These are phyloP conservation scores for Candida vaughaniae DNA, from an alignment of 805 yeast genomes.

Conservation along the genomic window DNA sequence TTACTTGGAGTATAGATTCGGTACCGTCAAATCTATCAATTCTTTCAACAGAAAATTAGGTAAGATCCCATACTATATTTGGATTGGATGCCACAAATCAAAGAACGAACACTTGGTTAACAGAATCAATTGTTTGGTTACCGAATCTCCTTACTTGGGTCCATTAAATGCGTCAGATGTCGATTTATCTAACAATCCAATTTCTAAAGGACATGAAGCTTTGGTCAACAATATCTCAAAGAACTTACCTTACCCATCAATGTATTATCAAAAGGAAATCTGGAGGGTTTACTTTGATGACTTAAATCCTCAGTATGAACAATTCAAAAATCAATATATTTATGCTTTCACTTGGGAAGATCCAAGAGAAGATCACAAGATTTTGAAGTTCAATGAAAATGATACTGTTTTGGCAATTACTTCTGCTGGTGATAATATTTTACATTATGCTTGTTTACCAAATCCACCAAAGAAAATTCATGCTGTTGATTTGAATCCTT, in stretches of 20 bases:
- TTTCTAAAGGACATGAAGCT: constrained; percentile 75
- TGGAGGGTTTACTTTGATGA: constrained; percentile 84
- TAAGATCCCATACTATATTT: constrained; percentile 76
- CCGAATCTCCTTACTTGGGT: constrained; percentile 79
- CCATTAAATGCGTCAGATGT: constrained; percentile 37
- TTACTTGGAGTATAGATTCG: constrained; percentile 78
- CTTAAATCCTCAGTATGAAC: constrained; percentile 61
- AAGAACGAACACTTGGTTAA: constrained; percentile 46
- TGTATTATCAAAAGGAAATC: constrained; percentile 72
- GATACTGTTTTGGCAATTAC: constrained; percentile 83
- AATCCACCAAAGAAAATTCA: constrained; percentile 75
- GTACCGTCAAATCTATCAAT: constrained; percentile 75
- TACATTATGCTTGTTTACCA: constrained; percentile 70
- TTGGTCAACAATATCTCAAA: constrained; percentile 60
- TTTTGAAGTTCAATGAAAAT: constrained; percentile 55
- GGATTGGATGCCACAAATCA: constrained; percentile 62
- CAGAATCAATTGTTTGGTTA: constrained; percentile 71
- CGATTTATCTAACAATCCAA: constrained; percentile 19
- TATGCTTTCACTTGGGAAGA: constrained; percentile 93
- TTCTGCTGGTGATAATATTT: constrained; percentile 81
- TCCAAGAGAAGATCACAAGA: constrained; percentile 74
- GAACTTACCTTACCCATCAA: constrained; percentile 75
- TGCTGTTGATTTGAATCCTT: constrained; percentile 82
- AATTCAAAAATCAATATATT: constrained; percentile 75
- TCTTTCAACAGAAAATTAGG: constrained; percentile 65